Evolutionary conservation across 208 protist species (phyloP).

Genomic region (Trypanosoma boissoni): DNA sequence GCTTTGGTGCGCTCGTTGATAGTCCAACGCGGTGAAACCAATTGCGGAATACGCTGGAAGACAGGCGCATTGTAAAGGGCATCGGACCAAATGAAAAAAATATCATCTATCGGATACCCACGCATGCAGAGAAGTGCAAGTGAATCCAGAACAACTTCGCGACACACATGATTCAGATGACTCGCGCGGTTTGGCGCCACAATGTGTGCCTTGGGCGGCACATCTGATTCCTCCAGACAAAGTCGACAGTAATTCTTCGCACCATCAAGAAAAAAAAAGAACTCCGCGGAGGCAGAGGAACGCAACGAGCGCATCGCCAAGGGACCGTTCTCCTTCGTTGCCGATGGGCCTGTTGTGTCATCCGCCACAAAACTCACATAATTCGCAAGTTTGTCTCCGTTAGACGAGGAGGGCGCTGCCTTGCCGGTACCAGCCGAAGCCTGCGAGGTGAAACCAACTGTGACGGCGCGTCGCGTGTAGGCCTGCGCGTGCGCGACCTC

Average conservation of each 20-base stretch:
- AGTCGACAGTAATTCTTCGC: conserved; percentile 49
- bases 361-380: conserved; percentile 47
- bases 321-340: conserved; percentile 29
- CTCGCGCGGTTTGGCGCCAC: conserved; percentile 24
- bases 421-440: not conserved
- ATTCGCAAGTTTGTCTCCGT: conserved; percentile 33
- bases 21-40: conserved; percentile 39
- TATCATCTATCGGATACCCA: conserved; percentile 74
- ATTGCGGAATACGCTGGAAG: conserved; percentile 47
- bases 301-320: conserved; percentile 27
- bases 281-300: conserved; percentile 15
- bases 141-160: conserved; percentile 66
- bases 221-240: conserved; percentile 56
- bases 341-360: conserved; percentile 46
- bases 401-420: not conserved
- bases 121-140: conserved; percentile 56
- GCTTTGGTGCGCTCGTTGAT: conserved; percentile 48
- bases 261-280: conserved; percentile 24
- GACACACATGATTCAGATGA: conserved; percentile 55
- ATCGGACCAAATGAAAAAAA: conserved; percentile 60
- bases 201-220: conserved; percentile 42
- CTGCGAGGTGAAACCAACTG: conserved; percentile 26
- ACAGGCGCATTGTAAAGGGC: conserved; percentile 40
- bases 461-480: conserved; percentile 16
- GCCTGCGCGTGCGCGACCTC: conserved; percentile 31